These are phyloP conservation scores for Cnidoscolus chayamansa DNA, from an alignment of 441 rosid species.

Conservation along the genomic window DNA sequence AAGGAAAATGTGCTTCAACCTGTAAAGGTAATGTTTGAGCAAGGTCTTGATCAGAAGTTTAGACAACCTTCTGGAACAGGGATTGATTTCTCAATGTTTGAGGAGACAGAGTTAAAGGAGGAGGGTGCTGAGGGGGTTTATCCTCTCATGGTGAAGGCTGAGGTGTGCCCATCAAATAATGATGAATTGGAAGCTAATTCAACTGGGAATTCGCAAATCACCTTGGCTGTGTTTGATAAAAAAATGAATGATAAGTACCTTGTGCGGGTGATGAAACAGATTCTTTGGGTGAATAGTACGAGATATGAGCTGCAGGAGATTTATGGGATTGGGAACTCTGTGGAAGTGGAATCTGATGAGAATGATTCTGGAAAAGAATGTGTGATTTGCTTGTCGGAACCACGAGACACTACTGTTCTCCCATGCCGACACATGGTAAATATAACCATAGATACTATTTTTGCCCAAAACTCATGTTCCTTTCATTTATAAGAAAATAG, in stretches of 20 bases:
- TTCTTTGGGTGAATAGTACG: slow-evolving; percentile 74
- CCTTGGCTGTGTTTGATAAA: slow-evolving; percentile 76
- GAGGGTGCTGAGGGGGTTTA: slow-evolving; percentile 62
- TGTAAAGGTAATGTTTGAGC: slow-evolving; percentile 48
- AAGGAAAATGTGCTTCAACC: slow-evolving; percentile 52
- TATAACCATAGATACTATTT: slow-evolving; percentile 3
- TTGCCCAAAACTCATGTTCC: neutral
- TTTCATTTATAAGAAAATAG: neutral
- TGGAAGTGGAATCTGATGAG: slow-evolving; percentile 51
- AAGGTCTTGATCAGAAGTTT: slow-evolving; percentile 70
- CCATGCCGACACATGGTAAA: slow-evolving; percentile 92
- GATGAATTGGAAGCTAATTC: slow-evolving; percentile 29
- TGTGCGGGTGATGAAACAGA: slow-evolving; percentile 64
- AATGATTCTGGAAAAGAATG: slow-evolving; percentile 78
- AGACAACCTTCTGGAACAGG: slow-evolving; percentile 69
- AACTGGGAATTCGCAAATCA: slow-evolving; percentile 53
- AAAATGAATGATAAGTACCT: slow-evolving; percentile 49
- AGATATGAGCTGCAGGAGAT: slow-evolving; percentile 79
- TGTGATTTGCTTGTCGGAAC: slow-evolving; percentile 86
- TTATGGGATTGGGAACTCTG: slow-evolving; percentile 64
- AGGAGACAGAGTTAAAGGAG: slow-evolving; percentile 44
- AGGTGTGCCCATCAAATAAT: slow-evolving; percentile 33
- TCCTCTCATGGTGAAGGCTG: slow-evolving; percentile 75
- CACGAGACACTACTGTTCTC: slow-evolving; percentile 69
- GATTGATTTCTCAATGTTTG: slow-evolving; percentile 63